phyloP scores from a whole-genome alignment of 352 stramenopile genomes.

The Elongisporangium undulatum region DNA sequence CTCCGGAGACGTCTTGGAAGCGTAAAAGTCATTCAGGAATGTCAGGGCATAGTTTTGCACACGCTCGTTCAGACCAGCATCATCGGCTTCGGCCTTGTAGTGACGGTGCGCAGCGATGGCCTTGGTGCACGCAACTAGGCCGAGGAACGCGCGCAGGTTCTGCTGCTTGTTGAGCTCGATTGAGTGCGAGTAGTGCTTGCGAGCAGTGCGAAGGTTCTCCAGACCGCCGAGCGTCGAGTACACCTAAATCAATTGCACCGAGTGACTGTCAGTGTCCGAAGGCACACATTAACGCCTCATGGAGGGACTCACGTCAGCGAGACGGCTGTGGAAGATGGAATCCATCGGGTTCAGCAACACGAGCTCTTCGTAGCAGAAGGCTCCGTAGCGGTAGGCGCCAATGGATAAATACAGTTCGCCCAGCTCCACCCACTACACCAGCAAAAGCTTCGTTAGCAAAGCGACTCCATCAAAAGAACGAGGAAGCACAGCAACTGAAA shows the following conservation, averaged over 20 bases:
- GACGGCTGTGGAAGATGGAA: conserved; percentile 51
- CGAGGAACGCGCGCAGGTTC: conserved; percentile 50
- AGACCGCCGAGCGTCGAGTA: conserved; percentile 61
- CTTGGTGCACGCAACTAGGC: conserved; percentile 50
- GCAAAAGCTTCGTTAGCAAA: conserved; percentile 1
- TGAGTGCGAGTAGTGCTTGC: conserved; percentile 70
- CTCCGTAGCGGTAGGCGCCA: conserved; percentile 47
- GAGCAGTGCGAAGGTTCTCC: conserved; percentile 49
- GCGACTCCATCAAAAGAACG: conserved; percentile 1
- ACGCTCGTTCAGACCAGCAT: conserved; percentile 51
- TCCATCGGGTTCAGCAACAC: conserved; percentile 68
- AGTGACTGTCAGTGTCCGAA: background rate
- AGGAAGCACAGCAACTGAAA: conserved; percentile 2
- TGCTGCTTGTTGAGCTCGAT: conserved; percentile 61
- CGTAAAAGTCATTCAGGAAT: conserved; percentile 36
- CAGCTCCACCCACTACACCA: conserved; percentile 53
- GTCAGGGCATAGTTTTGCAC: conserved; percentile 45
- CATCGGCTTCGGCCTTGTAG: conserved; percentile 41
- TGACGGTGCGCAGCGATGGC: conserved; percentile 35
- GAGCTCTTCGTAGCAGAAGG: conserved; percentile 76
- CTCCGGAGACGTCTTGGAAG: conserved; percentile 25
- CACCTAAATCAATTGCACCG: conserved; percentile 21
- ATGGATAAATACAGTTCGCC: conserved; percentile 51
- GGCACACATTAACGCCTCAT: background rate
- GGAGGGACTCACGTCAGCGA: conserved; percentile 36